phyloP scores from a whole-genome alignment of 441 rosid genomes.

The Geranium incanum region DNA sequence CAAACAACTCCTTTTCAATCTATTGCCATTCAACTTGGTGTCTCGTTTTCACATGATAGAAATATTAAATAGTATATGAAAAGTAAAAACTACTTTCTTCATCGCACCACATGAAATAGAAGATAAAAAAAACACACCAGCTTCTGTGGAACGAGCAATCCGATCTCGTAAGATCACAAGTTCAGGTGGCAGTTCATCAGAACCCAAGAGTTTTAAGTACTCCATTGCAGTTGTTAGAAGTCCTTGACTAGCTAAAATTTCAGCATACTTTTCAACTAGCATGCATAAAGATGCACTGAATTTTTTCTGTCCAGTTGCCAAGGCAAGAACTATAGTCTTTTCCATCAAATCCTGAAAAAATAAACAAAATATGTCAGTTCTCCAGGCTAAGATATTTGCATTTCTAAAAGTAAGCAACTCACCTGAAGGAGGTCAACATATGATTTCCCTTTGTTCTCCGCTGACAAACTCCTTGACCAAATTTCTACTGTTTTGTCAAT shows the following conservation, averaged over 20 bases:
- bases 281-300: constrained; percentile 92
- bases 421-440: constrained; percentile 92
- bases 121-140: constrained; percentile 3
- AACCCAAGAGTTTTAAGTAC: constrained; percentile 73
- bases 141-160: constrained; percentile 33
- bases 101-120: background rate
- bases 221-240: constrained; percentile 69
- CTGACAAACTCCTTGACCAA: constrained; percentile 81
- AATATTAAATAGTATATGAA: background rate
- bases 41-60: background rate
- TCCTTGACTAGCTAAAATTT: constrained; percentile 97
- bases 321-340: constrained; percentile 93
- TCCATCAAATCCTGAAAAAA: constrained; percentile 90
- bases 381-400: constrained; percentile 11
- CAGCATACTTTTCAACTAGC: constrained; percentile 97
- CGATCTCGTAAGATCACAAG: constrained; percentile 79
- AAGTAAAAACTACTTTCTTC: background rate
- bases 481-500: constrained; percentile 95
- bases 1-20: background rate
- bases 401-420: constrained; percentile 23
- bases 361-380: constrained; percentile 16
- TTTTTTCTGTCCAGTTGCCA: constrained; percentile 91
- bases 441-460: constrained; percentile 60
- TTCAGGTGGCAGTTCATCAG: constrained; percentile 84
- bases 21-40: background rate